Evolutionary conservation across 208 protist species (phyloP), one percentile per base, ranked within the genome.

Genomic region (Trypanosoma conorhini): DNA sequence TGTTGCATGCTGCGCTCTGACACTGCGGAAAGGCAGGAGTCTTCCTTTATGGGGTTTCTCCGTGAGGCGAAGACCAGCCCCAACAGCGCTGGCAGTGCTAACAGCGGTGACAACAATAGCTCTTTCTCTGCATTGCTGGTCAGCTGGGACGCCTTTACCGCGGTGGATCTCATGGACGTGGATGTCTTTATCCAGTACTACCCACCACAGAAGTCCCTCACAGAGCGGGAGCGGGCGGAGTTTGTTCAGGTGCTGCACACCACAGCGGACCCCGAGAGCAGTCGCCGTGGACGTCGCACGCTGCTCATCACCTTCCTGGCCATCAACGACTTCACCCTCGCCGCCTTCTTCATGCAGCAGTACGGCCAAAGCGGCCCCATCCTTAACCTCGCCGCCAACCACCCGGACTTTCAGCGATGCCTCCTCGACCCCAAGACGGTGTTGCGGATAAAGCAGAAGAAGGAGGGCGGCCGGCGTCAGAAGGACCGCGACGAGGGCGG

Each of bases 211-310:
- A 92, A 92, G 71, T 91, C 89, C 19, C 66, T 91, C 48, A 81
- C 80, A 22, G 74, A 83, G 57, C 73, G 77, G 24, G 87, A 91
- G 67, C 86, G 89, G 74, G 77, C 74, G 5, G 85, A 88, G 70
- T 92, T 84, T 66, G 80, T 95, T 13, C 83, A 89, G 62, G 63
- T 89, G 8, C 75, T 95, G 35, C 86, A 92, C 77, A 91, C 85
- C 35, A 95, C 89, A 21, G 81, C 70, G 9, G 77, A 91, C 55
- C 73, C 78, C 5, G 84, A 91, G 57, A 64, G 31, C 46, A 56
- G 46, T 51, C 61, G 38, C 40, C 56, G 65, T 30, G 65, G 63
- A 21, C 57, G 58, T 21, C 73, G 51, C 21, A 83, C 85, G 12
- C 70, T 86, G 60, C 55, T 90, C 13, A 68, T 92, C 22, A 91